Evolutionary conservation across 2,329 filamentous ascomycete species (phyloP), one percentile per base, ranked within the genome.

Genomic region (Fusarium mangiferae): DNA sequence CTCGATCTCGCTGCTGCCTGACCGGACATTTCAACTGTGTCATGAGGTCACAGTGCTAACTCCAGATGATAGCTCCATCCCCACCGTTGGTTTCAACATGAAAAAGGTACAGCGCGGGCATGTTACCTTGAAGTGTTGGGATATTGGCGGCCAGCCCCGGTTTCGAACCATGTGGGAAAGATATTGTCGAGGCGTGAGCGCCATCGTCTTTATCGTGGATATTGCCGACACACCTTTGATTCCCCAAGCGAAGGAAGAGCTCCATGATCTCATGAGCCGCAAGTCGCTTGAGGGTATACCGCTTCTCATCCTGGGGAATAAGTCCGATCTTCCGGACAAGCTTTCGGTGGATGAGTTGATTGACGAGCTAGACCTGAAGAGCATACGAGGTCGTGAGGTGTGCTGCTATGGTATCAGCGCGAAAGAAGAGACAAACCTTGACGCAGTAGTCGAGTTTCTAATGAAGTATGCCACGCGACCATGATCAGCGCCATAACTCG

Each of bases 121-220:
- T 90, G 96, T 99, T 82, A 97, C 96, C 78, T 88, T 99, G 80
- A 98, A 98, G 85, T 99, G 96, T 85, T 99, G 96, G 96, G 96
- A 99, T 86, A 91, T 99, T 74, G 96, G 96, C 78, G 96, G 96
- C 61, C 96, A 99, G 85, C 96, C 96, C 78, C 91, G 96, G 75
- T 99, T 98, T 86, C 93, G 96, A 80, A 94, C 94, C 77, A 99
- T 99, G 96, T 99, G 96, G 96, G 96, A 99, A 87, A 90, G 96
- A 80, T 99, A 99, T 84, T 98, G 96, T 85, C 94, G 95, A 74
- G 96, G 95, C 59, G 96, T 98, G 77, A 98, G 97, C 85, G 96
- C 96, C 77, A 98, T 99, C 78, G 94, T 99, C 75, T 99, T 98
- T 85, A 98, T 99, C 82, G 95, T 98, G 80, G 96, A 99, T 83